These are phyloP conservation scores for Sugiyamaella chiloensis DNA, from an alignment of 805 yeast species.

Conservation along the genomic window DNA sequence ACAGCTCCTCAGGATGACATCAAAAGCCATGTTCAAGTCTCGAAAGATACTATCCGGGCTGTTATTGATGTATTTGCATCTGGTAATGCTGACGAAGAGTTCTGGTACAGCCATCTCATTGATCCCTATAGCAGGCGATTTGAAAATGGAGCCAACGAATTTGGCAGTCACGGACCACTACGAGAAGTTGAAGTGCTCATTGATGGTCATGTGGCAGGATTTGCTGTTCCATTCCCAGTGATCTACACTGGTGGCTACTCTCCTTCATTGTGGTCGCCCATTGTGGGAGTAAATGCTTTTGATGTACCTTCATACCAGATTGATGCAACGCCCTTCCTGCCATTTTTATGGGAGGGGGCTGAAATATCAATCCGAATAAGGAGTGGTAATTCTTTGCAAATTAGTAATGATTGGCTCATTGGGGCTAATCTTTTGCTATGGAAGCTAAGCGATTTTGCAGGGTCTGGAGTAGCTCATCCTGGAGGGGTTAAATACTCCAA, in stretches of 20 bases:
- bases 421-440: conserved; percentile 32
- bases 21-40: conserved; percentile 28
- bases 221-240: conserved; percentile 66
- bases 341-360: conserved; percentile 57
- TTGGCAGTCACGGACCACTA: conserved; percentile 62
- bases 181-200: conserved; percentile 62
- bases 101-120: conserved; percentile 67
- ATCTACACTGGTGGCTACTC: conserved; percentile 80
- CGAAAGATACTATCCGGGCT: conserved; percentile 58
- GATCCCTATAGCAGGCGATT: conserved; percentile 12
- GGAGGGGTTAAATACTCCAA: background rate
- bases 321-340: conserved; percentile 68
- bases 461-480: conserved; percentile 13
- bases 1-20: conserved; percentile 4
- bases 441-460: conserved; percentile 27
- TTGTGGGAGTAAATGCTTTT: conserved; percentile 70
- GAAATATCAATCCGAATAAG: conserved; percentile 20
- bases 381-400: conserved; percentile 14
- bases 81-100: conserved; percentile 83
- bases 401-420: conserved; percentile 31
- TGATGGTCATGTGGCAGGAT: conserved; percentile 56
- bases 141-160: conserved; percentile 32
- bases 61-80: conserved; percentile 57
- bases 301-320: conserved; percentile 68
- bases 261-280: conserved; percentile 78